Percentiles rank a stretch among this genome's conserved stretches.
These are phyloP conservation scores for Blastobotrys parvus DNA, from an alignment of 805 yeast species.

Conservation along the genomic window DNA sequence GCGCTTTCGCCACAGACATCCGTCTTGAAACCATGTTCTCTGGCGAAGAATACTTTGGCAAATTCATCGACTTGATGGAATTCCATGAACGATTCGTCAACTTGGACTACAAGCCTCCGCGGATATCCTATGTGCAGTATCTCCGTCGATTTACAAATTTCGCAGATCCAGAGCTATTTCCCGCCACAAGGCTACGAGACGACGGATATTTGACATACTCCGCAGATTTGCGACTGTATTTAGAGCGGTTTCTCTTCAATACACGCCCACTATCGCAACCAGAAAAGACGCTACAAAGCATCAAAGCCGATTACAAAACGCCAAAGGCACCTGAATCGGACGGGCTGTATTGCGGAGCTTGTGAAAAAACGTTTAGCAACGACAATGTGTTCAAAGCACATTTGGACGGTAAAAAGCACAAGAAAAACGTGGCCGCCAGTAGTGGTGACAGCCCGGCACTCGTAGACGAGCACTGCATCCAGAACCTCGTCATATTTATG, in stretches of 20 bases:
- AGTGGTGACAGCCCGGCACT: slow-evolving; percentile 19
- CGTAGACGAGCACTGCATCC: slow-evolving; percentile 34
- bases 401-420: slow-evolving; percentile 66
- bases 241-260: slow-evolving; percentile 39
- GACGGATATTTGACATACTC: slow-evolving; percentile 40
- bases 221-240: slow-evolving; percentile 38
- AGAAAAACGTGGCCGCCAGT: slow-evolving; percentile 33
- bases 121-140: slow-evolving; percentile 41
- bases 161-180: slow-evolving; percentile 21
- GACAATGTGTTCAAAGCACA: slow-evolving; percentile 61
- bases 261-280: slow-evolving; percentile 42
- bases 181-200: slow-evolving; percentile 18
- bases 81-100: slow-evolving; percentile 49
- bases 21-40: slow-evolving; percentile 44
- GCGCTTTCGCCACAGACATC: slow-evolving; percentile 43
- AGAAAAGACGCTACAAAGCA: slow-evolving; percentile 12
- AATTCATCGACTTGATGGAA: slow-evolving; percentile 46
- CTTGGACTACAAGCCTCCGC: slow-evolving; percentile 31
- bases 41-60: slow-evolving; percentile 57
- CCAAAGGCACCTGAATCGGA: slow-evolving; percentile 7
- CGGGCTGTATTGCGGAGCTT: slow-evolving; percentile 47
- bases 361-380: slow-evolving; percentile 57
- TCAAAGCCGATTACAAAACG: neutral
- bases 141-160: slow-evolving; percentile 39
- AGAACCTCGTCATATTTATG: slow-evolving; percentile 32